These are phyloP conservation scores for Nadsonia starkeyi-henricii DNA, from an alignment of 1,139 yeast species.

Conservation along the genomic window DNA sequence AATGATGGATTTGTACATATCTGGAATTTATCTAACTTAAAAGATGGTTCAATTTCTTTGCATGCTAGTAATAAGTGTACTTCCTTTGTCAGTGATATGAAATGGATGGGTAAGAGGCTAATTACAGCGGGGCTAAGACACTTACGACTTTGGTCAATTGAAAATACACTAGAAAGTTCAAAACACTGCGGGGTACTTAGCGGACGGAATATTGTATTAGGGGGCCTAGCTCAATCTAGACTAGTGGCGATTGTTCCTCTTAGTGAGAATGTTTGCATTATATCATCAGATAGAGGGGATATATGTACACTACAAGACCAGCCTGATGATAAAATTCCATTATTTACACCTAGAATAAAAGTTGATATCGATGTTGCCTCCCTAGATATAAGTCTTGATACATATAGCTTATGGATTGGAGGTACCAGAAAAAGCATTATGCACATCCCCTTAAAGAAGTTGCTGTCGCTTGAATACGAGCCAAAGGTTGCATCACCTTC, in stretches of 20 bases:
- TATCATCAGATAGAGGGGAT: constrained; percentile 33
- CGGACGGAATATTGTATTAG: constrained; percentile 48
- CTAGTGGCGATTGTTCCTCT: constrained; percentile 31
- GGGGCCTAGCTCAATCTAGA: constrained; percentile 32
- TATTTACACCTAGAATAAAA: constrained; percentile 10
- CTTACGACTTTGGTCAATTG: constrained; percentile 44
- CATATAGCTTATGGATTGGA: constrained; percentile 12
- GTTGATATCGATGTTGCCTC: constrained; percentile 12
- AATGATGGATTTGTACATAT: constrained; percentile 54
- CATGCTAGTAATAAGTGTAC: constrained; percentile 48
- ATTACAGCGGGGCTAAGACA: constrained; percentile 48
- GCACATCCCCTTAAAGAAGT: constrained; percentile 6
- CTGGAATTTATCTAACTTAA: constrained; percentile 32
- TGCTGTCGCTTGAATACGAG: constrained; percentile 1
- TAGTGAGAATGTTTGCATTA: constrained; percentile 24
- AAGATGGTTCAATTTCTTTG: constrained; percentile 15
- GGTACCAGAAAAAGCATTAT: constrained; percentile 9
- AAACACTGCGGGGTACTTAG: constrained; percentile 27
- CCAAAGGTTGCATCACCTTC: neutral
- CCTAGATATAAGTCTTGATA: constrained; percentile 16
- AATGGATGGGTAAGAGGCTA: constrained; percentile 38
- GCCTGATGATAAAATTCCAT: constrained; percentile 8
- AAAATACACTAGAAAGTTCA: constrained; percentile 8
- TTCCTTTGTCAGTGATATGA: constrained; percentile 36
- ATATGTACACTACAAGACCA: constrained; percentile 19